Evolutionary conservation across 139 green algal genomes (phyloP).

Genomic region (Coelastrella sp.): DNA sequence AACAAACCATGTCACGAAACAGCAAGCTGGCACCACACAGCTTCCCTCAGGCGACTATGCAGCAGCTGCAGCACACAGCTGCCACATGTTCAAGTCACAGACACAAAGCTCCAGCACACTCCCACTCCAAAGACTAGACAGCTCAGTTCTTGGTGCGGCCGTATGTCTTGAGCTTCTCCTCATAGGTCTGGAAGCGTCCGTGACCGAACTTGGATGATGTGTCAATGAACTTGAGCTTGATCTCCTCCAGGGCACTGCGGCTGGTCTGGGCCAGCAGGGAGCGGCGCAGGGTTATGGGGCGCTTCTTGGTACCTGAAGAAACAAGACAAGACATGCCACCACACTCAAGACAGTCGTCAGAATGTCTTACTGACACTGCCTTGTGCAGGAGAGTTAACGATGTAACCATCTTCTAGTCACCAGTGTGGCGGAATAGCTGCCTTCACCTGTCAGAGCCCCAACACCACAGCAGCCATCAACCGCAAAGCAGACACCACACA

Average conservation of each 20-base stretch:
- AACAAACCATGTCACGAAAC: not conserved
- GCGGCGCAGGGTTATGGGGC: conserved; percentile 95
- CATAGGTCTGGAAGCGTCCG: conserved; percentile 98
- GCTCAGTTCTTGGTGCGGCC: conserved; percentile 55
- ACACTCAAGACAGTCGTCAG: not conserved
- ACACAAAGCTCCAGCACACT: not conserved
- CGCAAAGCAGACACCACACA: not conserved
- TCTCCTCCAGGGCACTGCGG: conserved; percentile 93
- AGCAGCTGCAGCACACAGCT: not conserved
- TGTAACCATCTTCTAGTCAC: not conserved
- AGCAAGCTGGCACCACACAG: not conserved
- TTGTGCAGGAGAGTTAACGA: not conserved
- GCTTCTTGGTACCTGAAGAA: conserved; percentile 94
- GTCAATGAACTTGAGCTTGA: conserved; percentile 99
- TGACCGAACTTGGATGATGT: conserved; percentile 99
- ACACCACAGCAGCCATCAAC: not conserved
- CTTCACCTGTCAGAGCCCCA: not conserved
- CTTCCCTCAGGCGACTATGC: not conserved
- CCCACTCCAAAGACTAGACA: not conserved
- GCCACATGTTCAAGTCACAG: not conserved
- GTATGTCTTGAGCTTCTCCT: conserved; percentile 89
- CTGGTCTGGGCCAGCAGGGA: conserved; percentile 93
- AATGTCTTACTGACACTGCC: not conserved
- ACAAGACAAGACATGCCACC: conserved; percentile 62
- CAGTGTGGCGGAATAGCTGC: too few species aligned